These are phyloP conservation scores for Picea mariana DNA, from an alignment of 83 land plant genomes.

Conservation along the genomic window DNA sequence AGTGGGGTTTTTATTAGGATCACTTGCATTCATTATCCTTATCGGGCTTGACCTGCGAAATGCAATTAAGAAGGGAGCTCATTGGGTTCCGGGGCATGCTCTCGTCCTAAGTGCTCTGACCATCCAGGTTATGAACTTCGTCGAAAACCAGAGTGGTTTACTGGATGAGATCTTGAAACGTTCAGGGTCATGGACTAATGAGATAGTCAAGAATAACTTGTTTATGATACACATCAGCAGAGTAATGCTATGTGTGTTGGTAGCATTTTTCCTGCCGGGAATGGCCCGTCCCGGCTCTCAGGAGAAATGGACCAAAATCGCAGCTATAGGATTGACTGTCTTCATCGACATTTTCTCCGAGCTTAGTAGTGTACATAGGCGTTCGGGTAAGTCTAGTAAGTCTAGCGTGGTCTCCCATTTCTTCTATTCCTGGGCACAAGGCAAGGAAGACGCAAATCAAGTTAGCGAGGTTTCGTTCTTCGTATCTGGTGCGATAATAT, in stretches of 20 bases:
- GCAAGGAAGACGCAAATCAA: no score
- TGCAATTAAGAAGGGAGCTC: background rate
- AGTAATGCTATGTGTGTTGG: background rate
- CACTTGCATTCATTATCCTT: background rate
- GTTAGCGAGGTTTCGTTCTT: background rate
- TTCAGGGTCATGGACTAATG: background rate
- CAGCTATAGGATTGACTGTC: no score
- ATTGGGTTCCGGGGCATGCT: slow-evolving; percentile 4
- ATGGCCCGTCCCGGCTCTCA: background rate
- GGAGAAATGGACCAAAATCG: background rate
- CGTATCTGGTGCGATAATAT: background rate
- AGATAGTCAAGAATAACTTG: background rate
- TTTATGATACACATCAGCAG: background rate
- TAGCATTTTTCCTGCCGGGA: background rate
- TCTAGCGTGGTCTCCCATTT: background rate
- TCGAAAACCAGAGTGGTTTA: background rate
- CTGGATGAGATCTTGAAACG: background rate
- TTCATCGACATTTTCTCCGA: no score
- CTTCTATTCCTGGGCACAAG: no score
- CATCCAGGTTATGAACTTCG: background rate
- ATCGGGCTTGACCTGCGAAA: background rate
- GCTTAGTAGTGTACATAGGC: background rate
- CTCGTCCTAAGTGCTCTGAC: slow-evolving; percentile 3
- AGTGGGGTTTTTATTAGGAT: background rate
- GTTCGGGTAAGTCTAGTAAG: no score